phyloP scores from a whole-genome alignment of 2,329 filamentous ascomycete species.

The Bipolaris sorokiniana region DNA sequence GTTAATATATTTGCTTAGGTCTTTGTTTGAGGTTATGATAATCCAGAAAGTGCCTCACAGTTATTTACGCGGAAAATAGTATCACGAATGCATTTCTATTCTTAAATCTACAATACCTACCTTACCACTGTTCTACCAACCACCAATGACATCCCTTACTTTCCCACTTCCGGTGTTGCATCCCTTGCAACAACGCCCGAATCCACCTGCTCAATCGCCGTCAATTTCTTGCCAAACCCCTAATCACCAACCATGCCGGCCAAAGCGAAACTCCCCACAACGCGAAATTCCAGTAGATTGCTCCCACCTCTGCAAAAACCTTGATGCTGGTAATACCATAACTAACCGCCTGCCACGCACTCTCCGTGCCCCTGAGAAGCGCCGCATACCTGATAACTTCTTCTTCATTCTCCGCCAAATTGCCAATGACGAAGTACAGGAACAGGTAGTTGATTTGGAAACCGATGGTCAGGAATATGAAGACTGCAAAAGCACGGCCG shows the following conservation, averaged over 20 bases:
- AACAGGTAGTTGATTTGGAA: conserved; percentile 79
- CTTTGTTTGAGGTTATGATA: no score
- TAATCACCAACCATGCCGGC: conserved; percentile 71
- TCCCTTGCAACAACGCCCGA: conserved; percentile 2
- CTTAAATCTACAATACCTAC: background rate
- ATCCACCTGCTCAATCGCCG: conserved; percentile 21
- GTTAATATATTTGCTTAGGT: no score
- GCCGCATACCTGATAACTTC: conserved; percentile 73
- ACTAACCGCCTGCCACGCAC: conserved; percentile 73
- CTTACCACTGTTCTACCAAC: background rate
- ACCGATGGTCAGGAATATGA: conserved; percentile 68
- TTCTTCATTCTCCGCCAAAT: conserved; percentile 65
- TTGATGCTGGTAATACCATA: conserved; percentile 69
- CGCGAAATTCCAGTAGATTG: conserved; percentile 72
- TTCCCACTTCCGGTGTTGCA: background rate
- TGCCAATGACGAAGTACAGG: conserved; percentile 74
- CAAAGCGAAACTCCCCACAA: conserved; percentile 69
- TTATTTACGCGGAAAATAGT: background rate
- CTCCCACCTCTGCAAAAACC: conserved; percentile 69
- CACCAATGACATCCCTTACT: background rate
- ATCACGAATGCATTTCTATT: background rate
- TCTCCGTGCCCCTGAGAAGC: conserved; percentile 72
- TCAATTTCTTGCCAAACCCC: conserved; percentile 54
- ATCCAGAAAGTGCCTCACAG: background rate
- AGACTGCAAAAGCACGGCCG: conserved; percentile 69